Evolutionary conservation across 2,329 filamentous ascomycete species (phyloP).

Genomic region (Cercospora janseana): DNA sequence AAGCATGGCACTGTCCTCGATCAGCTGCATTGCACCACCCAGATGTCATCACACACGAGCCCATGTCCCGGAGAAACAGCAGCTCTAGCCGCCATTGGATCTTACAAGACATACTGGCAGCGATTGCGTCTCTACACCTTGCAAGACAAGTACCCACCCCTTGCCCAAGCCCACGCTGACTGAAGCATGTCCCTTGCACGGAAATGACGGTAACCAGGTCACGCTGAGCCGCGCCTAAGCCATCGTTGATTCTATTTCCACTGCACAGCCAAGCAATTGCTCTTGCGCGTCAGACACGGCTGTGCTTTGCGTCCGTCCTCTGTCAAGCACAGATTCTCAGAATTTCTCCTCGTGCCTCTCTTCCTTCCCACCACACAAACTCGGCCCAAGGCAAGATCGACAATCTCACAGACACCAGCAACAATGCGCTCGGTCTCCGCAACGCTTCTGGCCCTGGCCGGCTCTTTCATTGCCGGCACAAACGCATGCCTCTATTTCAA

Average conservation of each 20-base stretch:
- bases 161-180: conserved; percentile 2
- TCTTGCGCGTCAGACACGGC: conserved; percentile 9
- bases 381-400: neutral
- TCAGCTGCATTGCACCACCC: no score
- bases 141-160: no score
- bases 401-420: neutral
- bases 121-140: no score
- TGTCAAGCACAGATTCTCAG: neutral
- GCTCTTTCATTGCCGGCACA: conserved; percentile 15
- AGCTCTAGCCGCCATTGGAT: no score
- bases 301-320: conserved; percentile 1
- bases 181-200: conserved; percentile 10
- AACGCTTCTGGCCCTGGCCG: conserved; percentile 13
- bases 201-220: conserved; percentile 10
- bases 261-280: neutral
- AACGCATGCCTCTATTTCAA: conserved; percentile 24
- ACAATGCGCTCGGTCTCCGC: conserved; percentile 7
- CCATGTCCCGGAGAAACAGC: no score
- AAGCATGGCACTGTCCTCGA: no score
- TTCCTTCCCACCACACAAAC: neutral
- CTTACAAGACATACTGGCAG: no score
- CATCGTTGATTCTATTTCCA: neutral
- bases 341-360: neutral
- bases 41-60: no score
- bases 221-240: neutral